Evolutionary conservation across 495 filamentous ascomycete genomes (phyloP).

Genomic region (Talaromyces nanjingensis): DNA sequence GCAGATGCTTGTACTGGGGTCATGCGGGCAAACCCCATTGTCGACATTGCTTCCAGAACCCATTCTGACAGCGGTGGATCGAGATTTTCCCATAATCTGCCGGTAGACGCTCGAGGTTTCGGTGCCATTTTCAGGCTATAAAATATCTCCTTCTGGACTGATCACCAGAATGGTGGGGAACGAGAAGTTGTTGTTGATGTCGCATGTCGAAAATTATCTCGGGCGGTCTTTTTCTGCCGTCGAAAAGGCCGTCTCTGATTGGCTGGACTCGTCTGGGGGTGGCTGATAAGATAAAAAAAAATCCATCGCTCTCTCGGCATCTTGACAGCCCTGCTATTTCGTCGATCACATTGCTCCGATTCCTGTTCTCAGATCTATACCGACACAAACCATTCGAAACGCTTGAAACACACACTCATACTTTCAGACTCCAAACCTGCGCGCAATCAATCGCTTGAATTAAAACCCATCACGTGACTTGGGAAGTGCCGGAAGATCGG

Average conservation of each 20-base stretch:
- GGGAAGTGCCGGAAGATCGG: constrained; percentile 1
- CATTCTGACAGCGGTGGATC: constrained; percentile 79
- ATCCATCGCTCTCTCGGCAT: not conserved
- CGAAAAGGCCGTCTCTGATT: not conserved
- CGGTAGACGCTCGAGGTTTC: constrained; percentile 25
- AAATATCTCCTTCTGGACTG: not conserved
- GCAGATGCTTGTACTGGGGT: constrained; percentile 94
- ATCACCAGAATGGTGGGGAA: not conserved
- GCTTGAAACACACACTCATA: not conserved
- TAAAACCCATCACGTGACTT: constrained; percentile 1
- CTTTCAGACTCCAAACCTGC: too few relatives aligned
- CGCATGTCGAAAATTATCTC: constrained; percentile 6
- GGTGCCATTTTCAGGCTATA: constrained; percentile 24
- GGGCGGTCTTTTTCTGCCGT: constrained; percentile 5
- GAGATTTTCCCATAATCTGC: constrained; percentile 72
- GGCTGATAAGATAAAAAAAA: constrained; percentile 9
- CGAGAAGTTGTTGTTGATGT: not conserved
- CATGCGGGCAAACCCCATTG: constrained; percentile 80
- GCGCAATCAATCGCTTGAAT: not conserved
- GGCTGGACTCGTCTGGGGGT: not conserved
- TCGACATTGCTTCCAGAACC: constrained; percentile 75
- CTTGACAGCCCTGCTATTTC: not conserved
- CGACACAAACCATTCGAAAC: not conserved
- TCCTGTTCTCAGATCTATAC: not conserved
- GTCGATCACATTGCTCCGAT: not conserved